Base-by-base conservation (phyloP, 1,284 basidiomycete genomes). In the Rhodofomes roseus region DNA sequence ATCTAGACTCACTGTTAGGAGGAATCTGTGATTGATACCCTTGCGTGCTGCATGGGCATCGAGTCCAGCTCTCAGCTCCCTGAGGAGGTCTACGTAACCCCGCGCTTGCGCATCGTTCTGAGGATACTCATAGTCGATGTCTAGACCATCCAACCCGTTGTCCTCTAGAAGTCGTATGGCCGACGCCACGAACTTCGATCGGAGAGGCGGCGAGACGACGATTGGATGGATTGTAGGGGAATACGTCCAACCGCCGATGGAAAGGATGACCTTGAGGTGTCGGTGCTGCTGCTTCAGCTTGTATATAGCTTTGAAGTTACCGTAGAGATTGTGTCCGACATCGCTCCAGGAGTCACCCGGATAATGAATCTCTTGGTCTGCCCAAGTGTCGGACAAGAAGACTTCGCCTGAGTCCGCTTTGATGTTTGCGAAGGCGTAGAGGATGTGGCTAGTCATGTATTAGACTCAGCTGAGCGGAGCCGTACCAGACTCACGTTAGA, bases 271-370 rank as follows among this genome's bases (percentile, higher is more conserved):
- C 69, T 95, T 95, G 63, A 96, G 81, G 65, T 95, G 91, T 25
- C 93, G 84, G 65, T 98, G 81, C 65, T 83, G 75, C 72, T 95
- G 89, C 81, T 98, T 98, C 65, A 96, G 78, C 41, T 90, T 82
- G 73, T 95, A 93, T 58, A 98, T 85, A 44, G 92, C 92, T 73
- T 97, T 96, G 73, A 98, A 85, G 76, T 96, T 96, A 56, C 96
- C 96, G 69, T 96, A 97, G 29, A 98, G 83, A 72, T 96, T 95
- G 63, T 80, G 86, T 54, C 87, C 92, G 58, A 71, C 71, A 59
- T 96, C 95, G 66, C 94, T 90, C 95, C 95, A 97, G 5, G 87
- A 89, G 72, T 99, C 96, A 23, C 86, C 86, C 2, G 85, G 83
- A 62, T 92, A 90, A 68, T 93, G 91, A 51, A 92, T 95, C 70